Base-by-base conservation (phyloP, 2,329 filamentous ascomycete genomes). In the Atkinsonella texensis region DNA sequence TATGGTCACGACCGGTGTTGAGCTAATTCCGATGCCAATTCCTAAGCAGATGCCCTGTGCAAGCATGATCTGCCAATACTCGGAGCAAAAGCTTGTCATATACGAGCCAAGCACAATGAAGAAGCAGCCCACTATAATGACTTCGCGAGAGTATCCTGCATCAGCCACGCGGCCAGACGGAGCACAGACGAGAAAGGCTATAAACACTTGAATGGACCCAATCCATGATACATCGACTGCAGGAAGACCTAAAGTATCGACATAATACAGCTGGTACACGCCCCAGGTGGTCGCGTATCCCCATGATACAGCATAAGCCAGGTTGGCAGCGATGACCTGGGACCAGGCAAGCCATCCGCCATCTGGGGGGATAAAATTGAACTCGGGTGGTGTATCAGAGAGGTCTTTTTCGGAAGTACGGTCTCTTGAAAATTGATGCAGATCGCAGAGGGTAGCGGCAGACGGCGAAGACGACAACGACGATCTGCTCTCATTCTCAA, bases 1-100 rank as follows among this genome's bases (percentile, higher is more conserved):
- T 42, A 85, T 73, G 17, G 80, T 76, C 31, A 84, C 71, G 28
- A 75, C 72, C 2, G 81, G 76, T 53, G 80, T 74, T 62, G 79
- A 83, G 38, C 81, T 65, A 51, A 76, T 70, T 13, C 79, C 80
- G 38, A 75, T 69, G 3, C 79, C 79, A 8, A 77, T 54, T 1
- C 75, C 76, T 3, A 70, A 66, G 53, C 73, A 74, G 33, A 79
- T 51, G 15, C 77, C 78, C 59, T 81, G 78, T 1, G 74, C 66
- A 12, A 81, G 65, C 39, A 80, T 65, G 41, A 80, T 68, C 57
- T 79, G 73, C 71, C 72, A 79, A 63, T 78, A 79, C 48, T 63
- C 56, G 7, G 60, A 68, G 42, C 64, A 66, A 4, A 74, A 54
- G 52, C 71, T 74, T 1, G 71, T 74, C 63, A 71, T 70, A 56